Base-by-base conservation (phyloP, 2,329 filamentous ascomycete genomes). In the Aspergillus felis region DNA sequence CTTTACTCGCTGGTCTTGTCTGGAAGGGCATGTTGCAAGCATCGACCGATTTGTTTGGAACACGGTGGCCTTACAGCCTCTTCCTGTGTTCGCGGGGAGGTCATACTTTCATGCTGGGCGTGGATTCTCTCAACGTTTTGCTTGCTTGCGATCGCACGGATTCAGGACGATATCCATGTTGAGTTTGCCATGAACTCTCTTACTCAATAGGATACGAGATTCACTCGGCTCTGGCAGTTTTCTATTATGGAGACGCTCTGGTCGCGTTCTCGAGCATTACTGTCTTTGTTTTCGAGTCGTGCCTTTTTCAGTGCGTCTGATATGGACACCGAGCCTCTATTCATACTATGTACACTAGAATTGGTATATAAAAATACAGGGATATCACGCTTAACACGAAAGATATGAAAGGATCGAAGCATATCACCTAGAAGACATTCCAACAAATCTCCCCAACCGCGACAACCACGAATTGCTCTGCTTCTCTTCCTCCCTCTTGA, bases 381-480 rank as follows among this genome's bases (percentile, higher is more conserved):
- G 49, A 51, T 20, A 50, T 55, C 44, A 24, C 41, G 27, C 32
- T 24, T n/a, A 4, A 38, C 32, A 38, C 32, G 5, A 59, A 55
- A 52, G 47, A 46, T 10, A 22, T 5, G 22, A 60, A 51, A 32
- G 62, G 9, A 63, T 58, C 57, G 59, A 63, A 58, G 44, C 35
- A 53, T 28, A 20, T 64, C 51, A 59, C 50, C 53, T 60, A 44
- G 60, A 52, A 41, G 61, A 62, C 29, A 68, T 61, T 25, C 73
- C 67, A 35, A 67, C 61, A 22, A 68, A 63, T 50, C 66, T 64
- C 22, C 68, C 68, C 35, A 84, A 82, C 71, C 85, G 79, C 42
- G 87, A 81, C 48, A 86, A 74, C 87, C 87, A 89, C 59, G 75
- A 76, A 50, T 62, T 84, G 80, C 68, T 84, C 64, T 84, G 84